A percentile compares a stretch with the other conserved stretches of the same genome.
Evolutionary conservation across 805 yeast genomes (phyloP).

Genomic region (Tetrapisispora taiwanensis): DNA sequence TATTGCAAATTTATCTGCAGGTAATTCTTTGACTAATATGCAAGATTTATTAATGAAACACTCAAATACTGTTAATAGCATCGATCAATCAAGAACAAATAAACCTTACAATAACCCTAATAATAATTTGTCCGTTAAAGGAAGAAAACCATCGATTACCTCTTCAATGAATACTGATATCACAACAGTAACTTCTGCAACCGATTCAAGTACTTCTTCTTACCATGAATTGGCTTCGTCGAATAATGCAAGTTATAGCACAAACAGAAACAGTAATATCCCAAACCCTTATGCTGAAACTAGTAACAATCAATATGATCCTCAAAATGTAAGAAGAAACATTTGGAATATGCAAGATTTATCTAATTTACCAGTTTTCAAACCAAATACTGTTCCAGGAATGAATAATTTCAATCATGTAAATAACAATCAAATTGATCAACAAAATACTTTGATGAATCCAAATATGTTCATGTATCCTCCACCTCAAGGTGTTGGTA

Average conservation of each 20-base stretch:
- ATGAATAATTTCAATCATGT: conserved; percentile 1
- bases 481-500: background rate
- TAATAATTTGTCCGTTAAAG: background rate
- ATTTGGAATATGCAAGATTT: conserved; percentile 23
- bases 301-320: background rate
- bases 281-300: conserved; percentile 2
- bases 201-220: conserved; percentile 3
- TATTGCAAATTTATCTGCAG: background rate
- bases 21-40: conserved; percentile 1
- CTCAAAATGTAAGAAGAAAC: conserved; percentile 5
- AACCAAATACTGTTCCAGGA: conserved; percentile 11
- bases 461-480: conserved; percentile 2
- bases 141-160: conserved; percentile 7
- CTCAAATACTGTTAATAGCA: background rate
- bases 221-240: conserved; percentile 2
- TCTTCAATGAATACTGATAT: conserved; percentile 3
- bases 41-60: conserved; percentile 2
- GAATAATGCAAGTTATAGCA: background rate
- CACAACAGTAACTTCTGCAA: conserved; percentile 2
- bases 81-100: background rate
- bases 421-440: conserved; percentile 2
- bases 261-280: background rate
- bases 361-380: conserved; percentile 21
- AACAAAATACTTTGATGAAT: background rate
- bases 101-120: background rate